These are phyloP conservation scores for Cryptococcus floricola DNA, from an alignment of 1,284 basidiomycete species.

Conservation along the genomic window DNA sequence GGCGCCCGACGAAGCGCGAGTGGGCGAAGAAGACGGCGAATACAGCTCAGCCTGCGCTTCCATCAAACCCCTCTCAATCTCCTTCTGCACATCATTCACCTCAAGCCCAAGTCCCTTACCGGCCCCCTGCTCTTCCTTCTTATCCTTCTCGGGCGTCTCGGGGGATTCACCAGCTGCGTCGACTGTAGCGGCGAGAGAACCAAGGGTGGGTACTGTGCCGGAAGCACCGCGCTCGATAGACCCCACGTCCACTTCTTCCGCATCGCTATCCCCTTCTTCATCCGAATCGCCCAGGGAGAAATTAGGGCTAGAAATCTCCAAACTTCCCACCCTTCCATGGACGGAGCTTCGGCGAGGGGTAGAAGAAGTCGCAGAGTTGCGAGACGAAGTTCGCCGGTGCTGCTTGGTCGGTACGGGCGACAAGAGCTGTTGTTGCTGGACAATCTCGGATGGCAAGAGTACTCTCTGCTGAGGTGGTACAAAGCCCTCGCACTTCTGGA, in stretches of 20 bases:
- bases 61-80: constrained; percentile 1
- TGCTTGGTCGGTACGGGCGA: background rate
- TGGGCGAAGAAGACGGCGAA: background rate
- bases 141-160: background rate
- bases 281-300: constrained; percentile 61
- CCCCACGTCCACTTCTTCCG: constrained; percentile 49
- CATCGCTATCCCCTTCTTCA: constrained; percentile 59
- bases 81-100: background rate
- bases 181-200: background rate
- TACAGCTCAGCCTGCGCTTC: background rate
- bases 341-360: constrained; percentile 18
- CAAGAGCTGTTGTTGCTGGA: constrained; percentile 1
- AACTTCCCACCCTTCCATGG: constrained; percentile 32
- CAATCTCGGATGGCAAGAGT: constrained; percentile 39
- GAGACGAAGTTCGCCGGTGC: too few species aligned
- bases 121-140: background rate
- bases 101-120: background rate
- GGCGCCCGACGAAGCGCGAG: background rate
- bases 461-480: constrained; percentile 32
- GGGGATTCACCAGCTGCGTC: background rate
- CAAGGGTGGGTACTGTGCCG: background rate
- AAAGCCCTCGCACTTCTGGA: constrained; percentile 41
- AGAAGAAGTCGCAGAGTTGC: background rate
- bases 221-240: background rate
- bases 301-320: constrained; percentile 59